Evolutionary conservation across 768 basidiomycete genomes (phyloP), one percentile per base, ranked within the genome.

Genomic region (Pisolithus tinctorius): DNA sequence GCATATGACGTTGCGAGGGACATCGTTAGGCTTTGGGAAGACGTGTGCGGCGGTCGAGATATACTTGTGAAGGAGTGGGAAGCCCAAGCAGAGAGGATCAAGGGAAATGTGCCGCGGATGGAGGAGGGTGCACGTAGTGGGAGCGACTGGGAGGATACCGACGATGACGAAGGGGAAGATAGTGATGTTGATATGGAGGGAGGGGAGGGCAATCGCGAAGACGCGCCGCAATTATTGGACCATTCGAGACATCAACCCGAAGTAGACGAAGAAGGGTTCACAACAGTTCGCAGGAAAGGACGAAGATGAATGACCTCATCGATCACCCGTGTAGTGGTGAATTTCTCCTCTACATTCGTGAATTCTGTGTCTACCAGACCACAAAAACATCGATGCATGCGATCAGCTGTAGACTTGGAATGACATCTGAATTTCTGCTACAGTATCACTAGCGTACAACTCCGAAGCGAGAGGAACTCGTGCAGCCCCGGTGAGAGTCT

Each of bases 251-350:
- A 39, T 43, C 84, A 86, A 60, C 85, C 87, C 0, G 79, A 89
- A 47, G 75, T 94, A 0, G 94, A 97, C 60, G 88, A 93, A 54
- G 93, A 98, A 53, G 94, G 94, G 1, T 98, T 98, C 63, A 91
- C 86, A 3, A 63, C 86, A 47, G 90, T 98, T 2, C 78, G 78
- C 58, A 74, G 72, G 25, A 83, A 80, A 59, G 76, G 80, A 10
- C 68, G 69, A 53, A 65, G 65, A 66, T 78, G 57, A 71, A 20
- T 20, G 20, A 20, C 20, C 29, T 10, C n/a, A 4, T 45, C 11
- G 40, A 14, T 23, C 27, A 29, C 27, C 27, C 4, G 27, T 4
- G 27, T 29, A 29, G 27, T 7, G 27, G 27, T 29, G 27, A 29
- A 5, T 29, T 29, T 29, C 27, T 29, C 27, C 7, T 7, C 7